Base-by-base conservation (phyloP, 139 green algal species). In the Spirogloea muscicola region DNA sequence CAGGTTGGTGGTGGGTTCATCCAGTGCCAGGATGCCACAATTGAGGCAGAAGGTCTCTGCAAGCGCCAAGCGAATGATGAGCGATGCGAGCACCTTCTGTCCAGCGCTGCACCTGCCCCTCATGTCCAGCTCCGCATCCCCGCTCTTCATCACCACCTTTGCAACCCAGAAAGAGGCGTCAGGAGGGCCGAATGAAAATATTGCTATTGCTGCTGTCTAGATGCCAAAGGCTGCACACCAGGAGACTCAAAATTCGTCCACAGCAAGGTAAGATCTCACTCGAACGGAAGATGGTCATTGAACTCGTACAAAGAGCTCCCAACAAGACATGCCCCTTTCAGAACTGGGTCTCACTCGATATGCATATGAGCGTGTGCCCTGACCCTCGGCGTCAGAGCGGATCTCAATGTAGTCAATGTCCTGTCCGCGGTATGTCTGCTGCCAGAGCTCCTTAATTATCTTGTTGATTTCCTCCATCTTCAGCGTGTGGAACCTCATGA, bases 1-100 rank as follows among this genome's bases (percentile, higher is more conserved):
- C 72, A 99, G 86, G 84, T 99, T 99, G 39, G 94, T 99, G 34
- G 94, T 99, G 0, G 94, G 94, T 84, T 99, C 94, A 76, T 99
- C 94, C 63, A 99, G 83, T 0, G 94, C 92, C 59, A 99, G 83
- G 59, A 99, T 97, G 68, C 94, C 94, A 67, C 94, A 99, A 82
- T 96, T 96, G 25, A 96, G 82, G 84, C 94, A 98, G 78, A 99
- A 99, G 0, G 90, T 96, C 84, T 99, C 94, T 16, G 94, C 93
- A 58, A 99, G 85, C 0, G 94, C 94, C 27, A 99, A 85, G 0
- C 95, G 87, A 71, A 99, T 98, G 85, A 99, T 91, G 31, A 99
- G 87, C 86, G 91, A 96, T 18, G 95, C 94, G 66, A 99, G 85
- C 66, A 97, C 91, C 88, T 97, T 97, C 76, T 99, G 94, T 0